These are phyloP conservation scores for Ormosia emarginata DNA, from an alignment of 306 rosid genomes.

Conservation along the genomic window DNA sequence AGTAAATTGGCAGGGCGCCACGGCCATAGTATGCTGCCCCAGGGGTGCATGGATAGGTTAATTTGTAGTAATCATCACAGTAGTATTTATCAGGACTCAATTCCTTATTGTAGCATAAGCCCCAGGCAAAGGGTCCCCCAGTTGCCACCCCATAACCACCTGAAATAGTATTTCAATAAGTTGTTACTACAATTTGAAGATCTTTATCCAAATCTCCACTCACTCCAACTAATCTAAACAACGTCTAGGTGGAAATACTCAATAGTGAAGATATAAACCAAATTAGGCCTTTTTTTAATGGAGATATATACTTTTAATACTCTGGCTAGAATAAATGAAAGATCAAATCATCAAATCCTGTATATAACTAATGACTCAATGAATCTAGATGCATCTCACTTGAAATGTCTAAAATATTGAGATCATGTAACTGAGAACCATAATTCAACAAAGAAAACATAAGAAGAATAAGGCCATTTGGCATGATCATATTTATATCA, in stretches of 20 bases:
- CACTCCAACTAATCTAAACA: not conserved
- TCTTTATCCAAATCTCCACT: not conserved
- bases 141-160: constrained; percentile 99
- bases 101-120: constrained; percentile 88
- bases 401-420: not conserved
- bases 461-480: not conserved
- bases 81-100: constrained; percentile 88
- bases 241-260: not conserved
- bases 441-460: not conserved
- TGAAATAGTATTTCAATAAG: constrained; percentile 28
- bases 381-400: not conserved
- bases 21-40: constrained; percentile 94
- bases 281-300: not conserved
- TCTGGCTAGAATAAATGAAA: not conserved
- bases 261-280: not conserved
- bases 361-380: not conserved
- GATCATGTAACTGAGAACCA: not conserved
- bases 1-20: constrained; percentile 88
- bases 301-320: not conserved
- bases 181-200: not conserved
- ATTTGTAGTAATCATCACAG: constrained; percentile 80
- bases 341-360: not conserved
- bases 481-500: not conserved
- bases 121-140: constrained; percentile 99
- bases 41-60: constrained; percentile 82